Base-by-base conservation (phyloP, 2,329 filamentous ascomycete species). In the Exophiala sp. region DNA sequence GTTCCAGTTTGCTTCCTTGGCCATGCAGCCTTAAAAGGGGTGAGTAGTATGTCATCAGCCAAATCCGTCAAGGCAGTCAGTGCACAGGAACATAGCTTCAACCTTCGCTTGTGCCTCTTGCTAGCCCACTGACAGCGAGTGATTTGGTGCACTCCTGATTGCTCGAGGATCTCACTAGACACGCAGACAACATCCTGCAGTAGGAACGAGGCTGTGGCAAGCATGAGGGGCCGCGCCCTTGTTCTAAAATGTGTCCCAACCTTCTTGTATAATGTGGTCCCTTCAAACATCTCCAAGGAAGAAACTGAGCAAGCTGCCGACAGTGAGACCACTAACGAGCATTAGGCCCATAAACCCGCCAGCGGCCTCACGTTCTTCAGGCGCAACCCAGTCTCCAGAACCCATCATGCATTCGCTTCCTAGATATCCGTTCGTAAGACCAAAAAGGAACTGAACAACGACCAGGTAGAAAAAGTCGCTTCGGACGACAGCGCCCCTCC, bases 261-360 rank as follows among this genome's bases (percentile, higher is more conserved):
- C n/a, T n/a, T n/a, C n/a, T n/a, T n/a, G n/a, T n/a, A n/a, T n/a
- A n/a, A n/a, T 7, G 10, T 39, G 9, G 9, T 9, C 19, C 14
- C 21, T 41, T 14, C 52, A 61, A 18, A 60, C 51, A 48, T 58
- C 56, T 22, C 83, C 78, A 55, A 81, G 80, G 8, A 82, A 75
- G 68, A 97, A 98, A 66, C 90, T 97, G 65, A 94, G 67, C 61
- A 97, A 68, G 69, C 91, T 97, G n/a, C 93, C 93, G 19, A 77
- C 75, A 1, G 88, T 80, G 68, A 97, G 70, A 0, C 93, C 93
- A 3, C 79, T 81, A 14, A 96, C 87, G n/a, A 97, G 78, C 66
- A 85, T 88, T 56, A 96, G 68, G 2, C 86, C 85, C 93, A 98
- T 97, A 66, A 97, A 97, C 1, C 86, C 88, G 40, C 91, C 93